A percentile compares a stretch with the other conserved stretches of the same genome.
phyloP scores from a whole-genome alignment of 257 asterid species.

The Primulina huaijiensis region DNA sequence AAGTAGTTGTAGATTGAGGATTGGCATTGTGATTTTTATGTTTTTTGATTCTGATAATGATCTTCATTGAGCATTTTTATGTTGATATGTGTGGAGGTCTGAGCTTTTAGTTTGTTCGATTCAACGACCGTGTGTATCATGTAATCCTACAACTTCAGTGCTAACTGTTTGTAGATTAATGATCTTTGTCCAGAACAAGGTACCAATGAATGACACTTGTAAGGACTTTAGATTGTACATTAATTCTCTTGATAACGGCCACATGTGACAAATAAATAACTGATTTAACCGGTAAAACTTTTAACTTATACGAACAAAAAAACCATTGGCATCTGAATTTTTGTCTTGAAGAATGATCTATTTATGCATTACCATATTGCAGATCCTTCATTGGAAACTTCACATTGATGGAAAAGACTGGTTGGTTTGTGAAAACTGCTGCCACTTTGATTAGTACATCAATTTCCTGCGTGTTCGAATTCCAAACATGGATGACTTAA shows the following conservation, averaged over 20 bases:
- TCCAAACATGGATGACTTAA: neutral
- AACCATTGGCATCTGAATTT: neutral
- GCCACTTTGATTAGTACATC: conserved; percentile 2
- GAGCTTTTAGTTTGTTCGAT: neutral
- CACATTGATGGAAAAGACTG: neutral
- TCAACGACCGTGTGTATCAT: neutral
- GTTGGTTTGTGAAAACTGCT: neutral
- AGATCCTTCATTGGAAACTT: neutral
- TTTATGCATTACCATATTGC: neutral
- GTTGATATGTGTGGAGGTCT: neutral
- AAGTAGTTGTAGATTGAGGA: neutral
- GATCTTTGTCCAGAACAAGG: neutral
- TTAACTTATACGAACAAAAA: no score
- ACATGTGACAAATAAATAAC: neutral
- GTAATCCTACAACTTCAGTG: neutral
- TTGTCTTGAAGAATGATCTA: neutral
- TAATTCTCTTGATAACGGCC: neutral
- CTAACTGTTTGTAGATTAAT: neutral
- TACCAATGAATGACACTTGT: neutral
- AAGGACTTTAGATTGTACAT: neutral
- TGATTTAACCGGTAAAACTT: neutral
- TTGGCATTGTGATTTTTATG: neutral
- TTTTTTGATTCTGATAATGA: neutral
- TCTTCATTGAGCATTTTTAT: neutral
- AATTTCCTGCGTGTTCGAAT: conserved; percentile 12